phyloP scores from a whole-genome alignment of 1,284 basidiomycete species.

The Garcileccinum viscosum region DNA sequence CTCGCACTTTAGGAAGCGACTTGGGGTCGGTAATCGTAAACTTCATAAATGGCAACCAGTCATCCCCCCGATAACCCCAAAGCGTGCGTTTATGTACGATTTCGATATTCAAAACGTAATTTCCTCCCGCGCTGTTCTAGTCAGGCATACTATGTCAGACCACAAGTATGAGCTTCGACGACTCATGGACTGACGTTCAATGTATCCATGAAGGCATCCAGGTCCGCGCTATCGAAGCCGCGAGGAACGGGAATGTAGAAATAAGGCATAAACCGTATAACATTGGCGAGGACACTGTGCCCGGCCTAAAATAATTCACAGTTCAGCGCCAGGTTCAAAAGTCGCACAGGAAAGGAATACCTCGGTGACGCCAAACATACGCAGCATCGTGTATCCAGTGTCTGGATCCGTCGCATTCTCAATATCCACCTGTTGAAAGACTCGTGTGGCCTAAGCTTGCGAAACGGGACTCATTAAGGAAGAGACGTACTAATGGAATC shows the following conservation, averaged over 20 bases:
- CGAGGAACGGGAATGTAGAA: constrained; percentile 89
- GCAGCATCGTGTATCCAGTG: constrained; percentile 58
- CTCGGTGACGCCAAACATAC: constrained; percentile 90
- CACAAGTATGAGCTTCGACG: background rate
- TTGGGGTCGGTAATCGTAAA: constrained; percentile 77
- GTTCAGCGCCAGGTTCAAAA: background rate
- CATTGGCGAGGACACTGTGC: constrained; percentile 84
- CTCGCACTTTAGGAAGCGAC: constrained; percentile 85
- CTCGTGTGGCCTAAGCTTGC: constrained; percentile 42
- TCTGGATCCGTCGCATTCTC: constrained; percentile 69
- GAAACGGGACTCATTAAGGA: background rate
- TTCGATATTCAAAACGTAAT: constrained; percentile 63
- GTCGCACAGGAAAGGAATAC: constrained; percentile 42
- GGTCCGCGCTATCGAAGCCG: constrained; percentile 76
- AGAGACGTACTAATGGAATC: constrained; percentile 63
- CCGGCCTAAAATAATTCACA: constrained; percentile 59
- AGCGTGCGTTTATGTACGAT: constrained; percentile 75
- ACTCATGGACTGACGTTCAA: constrained; percentile 70
- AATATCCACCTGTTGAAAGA: constrained; percentile 94
- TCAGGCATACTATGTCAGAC: constrained; percentile 10
- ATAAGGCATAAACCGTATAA: constrained; percentile 87
- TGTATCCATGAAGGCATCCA: constrained; percentile 67
- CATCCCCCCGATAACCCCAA: constrained; percentile 88
- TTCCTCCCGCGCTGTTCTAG: constrained; percentile 39
- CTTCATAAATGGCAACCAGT: constrained; percentile 81